Conservation (phyloP, 2,329 filamentous ascomycete species). For the Thielaviopsis ethacetica region DNA sequence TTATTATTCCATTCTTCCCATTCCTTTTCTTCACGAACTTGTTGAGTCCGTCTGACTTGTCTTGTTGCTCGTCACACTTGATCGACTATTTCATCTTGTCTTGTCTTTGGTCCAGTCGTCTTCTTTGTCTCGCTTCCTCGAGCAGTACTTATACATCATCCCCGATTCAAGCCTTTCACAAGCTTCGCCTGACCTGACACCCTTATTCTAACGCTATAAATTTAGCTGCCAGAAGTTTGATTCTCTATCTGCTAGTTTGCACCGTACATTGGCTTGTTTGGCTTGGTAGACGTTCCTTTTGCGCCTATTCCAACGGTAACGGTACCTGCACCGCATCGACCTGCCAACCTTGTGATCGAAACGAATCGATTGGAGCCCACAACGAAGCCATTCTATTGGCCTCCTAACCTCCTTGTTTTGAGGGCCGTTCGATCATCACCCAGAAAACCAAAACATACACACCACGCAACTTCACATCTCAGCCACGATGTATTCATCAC, state of each 20-base stretch:
- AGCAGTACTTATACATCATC: too few relatives aligned
- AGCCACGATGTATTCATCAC: constrained; percentile 52
- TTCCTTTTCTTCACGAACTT: not conserved
- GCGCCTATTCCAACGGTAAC: too few relatives aligned
- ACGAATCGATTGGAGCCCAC: not conserved
- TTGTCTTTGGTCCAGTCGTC: not conserved
- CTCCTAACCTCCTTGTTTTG: not conserved
- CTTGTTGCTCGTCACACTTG: not conserved
- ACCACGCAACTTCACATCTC: not conserved
- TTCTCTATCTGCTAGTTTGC: not conserved
- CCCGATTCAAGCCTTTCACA: too few relatives aligned
- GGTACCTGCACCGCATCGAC: not conserved
- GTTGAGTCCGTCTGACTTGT: not conserved
- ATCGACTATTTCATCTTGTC: not conserved
- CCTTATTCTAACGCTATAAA: not conserved
- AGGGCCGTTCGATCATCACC: not conserved
- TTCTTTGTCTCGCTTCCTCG: not conserved
- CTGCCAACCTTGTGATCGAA: not conserved
- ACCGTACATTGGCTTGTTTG: not conserved
- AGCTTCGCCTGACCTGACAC: not conserved
- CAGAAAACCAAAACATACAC: not conserved
- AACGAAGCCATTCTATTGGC: not conserved
- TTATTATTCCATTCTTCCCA: not conserved
- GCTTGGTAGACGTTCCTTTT: not conserved
- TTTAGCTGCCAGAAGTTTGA: not conserved